Evolutionary conservation across 23 red algal species (phyloP).

Genomic region (Gracilaria gracilis): DNA sequence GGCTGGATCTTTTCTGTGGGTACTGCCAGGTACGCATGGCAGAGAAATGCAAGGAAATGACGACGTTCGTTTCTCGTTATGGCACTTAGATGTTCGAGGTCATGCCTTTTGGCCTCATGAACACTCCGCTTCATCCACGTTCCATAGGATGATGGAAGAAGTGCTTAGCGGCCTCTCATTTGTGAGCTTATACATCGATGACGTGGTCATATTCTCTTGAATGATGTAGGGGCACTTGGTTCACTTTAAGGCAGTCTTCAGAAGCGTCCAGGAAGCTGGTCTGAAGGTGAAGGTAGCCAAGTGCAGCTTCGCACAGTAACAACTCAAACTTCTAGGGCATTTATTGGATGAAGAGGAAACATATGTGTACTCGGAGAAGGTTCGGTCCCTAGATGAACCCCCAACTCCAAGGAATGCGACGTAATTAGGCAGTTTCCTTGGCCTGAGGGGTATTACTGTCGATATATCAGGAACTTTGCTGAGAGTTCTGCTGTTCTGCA

Average conservation of each 20-base stretch:
- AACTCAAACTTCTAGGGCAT: not conserved
- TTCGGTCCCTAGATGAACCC: not conserved
- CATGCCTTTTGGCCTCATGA: constrained; percentile 44
- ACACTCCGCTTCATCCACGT: constrained; percentile 34
- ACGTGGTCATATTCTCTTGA: constrained; percentile 19
- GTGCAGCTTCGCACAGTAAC: not conserved
- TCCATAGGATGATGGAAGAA: not conserved
- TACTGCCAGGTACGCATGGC: not conserved
- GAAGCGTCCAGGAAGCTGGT: not conserved
- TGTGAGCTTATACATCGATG: not conserved
- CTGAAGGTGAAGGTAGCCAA: not conserved
- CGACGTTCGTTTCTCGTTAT: constrained; percentile 1
- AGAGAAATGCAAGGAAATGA: constrained; percentile 28
- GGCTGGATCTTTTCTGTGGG: constrained; percentile 16
- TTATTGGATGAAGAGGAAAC: not conserved
- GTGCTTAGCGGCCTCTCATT: not conserved
- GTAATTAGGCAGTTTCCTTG: constrained; percentile 4
- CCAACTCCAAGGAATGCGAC: not conserved
- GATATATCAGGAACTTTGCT: constrained; percentile 20
- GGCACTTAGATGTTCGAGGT: constrained; percentile 29
- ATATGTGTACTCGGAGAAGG: constrained; percentile 9
- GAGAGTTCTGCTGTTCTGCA: not conserved
- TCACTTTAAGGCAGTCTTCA: not conserved
- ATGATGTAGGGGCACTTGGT: not conserved
- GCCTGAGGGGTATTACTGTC: not conserved